A percentile compares a stretch with the other conserved stretches of the same genome.
These are phyloP conservation scores for Drechmeria coniospora DNA, from an alignment of 2,329 filamentous ascomycete species.

Conservation along the genomic window DNA sequence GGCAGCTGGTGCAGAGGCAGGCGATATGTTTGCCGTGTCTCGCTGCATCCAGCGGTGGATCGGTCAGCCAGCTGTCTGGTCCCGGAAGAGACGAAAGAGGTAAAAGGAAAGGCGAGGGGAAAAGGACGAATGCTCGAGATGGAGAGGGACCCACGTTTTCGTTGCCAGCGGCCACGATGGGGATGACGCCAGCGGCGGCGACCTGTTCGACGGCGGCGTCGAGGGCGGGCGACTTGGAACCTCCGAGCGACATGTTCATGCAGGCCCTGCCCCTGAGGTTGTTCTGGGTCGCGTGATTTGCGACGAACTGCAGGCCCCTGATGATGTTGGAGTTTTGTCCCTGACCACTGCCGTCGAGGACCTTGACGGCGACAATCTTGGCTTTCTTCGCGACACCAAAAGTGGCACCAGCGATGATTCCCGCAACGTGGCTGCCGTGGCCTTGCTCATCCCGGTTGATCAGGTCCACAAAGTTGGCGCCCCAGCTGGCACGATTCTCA, in stretches of 20 bases:
- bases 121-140: too few relatives aligned
- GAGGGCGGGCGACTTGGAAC: conserved; percentile 29
- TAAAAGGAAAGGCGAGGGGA: too few relatives aligned
- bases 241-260: conserved; percentile 50
- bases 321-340: conserved; percentile 30
- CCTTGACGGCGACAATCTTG: conserved; percentile 41
- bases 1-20: conserved; percentile 38
- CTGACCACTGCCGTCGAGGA: conserved; percentile 30
- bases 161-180: conserved; percentile 47
- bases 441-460: conserved; percentile 41
- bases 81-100: too few relatives aligned
- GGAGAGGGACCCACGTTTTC: conserved; percentile 22
- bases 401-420: conserved; percentile 43
- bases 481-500: conserved; percentile 37
- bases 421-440: conserved; percentile 49
- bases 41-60: conserved; percentile 15
- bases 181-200: conserved; percentile 34
- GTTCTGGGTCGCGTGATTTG: conserved; percentile 26
- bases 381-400: conserved; percentile 48
- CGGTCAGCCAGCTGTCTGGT: conserved; percentile 9
- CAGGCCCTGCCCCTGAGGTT: conserved; percentile 35
- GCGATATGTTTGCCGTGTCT: conserved; percentile 34
- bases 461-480: conserved; percentile 34
- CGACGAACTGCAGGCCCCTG: conserved; percentile 41
- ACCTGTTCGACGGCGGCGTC: conserved; percentile 39